These are phyloP conservation scores for Arthroderma uncinatum DNA, from an alignment of 2,329 filamentous ascomycete genomes.

Conservation along the genomic window DNA sequence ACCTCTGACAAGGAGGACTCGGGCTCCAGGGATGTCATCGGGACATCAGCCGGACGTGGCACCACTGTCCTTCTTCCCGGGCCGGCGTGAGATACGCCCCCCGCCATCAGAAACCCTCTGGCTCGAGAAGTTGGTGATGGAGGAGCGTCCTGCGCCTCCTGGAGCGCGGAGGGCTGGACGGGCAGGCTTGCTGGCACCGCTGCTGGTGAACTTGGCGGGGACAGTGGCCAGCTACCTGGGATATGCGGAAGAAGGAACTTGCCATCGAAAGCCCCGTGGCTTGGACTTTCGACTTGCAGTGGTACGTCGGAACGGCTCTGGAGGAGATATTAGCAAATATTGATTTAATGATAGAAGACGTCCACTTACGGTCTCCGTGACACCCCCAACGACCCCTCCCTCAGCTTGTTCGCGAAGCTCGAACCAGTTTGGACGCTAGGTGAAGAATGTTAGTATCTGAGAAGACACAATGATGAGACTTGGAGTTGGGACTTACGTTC, in stretches of 20 bases:
- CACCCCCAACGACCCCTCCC: neutral
- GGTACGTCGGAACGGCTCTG: neutral
- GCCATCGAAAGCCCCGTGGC: neutral
- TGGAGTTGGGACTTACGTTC: neutral
- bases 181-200: neutral
- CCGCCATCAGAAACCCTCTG: neutral
- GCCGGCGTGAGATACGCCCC: neutral
- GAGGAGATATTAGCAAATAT: neutral
- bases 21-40: neutral
- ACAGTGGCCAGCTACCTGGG: slow-evolving; percentile 1
- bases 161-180: neutral
- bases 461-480: neutral
- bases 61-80: neutral
- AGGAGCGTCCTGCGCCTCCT: neutral
- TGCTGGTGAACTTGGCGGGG: neutral
- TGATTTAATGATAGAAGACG: neutral
- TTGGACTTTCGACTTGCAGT: neutral
- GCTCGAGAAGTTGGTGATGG: neutral
- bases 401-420: neutral
- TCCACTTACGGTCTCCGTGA: neutral
- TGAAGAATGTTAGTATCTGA: neutral
- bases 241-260: neutral
- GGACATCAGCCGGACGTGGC: neutral
- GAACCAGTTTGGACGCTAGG: neutral
- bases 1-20: neutral